Evolutionary conservation across 441 rosid species (phyloP).

Genomic region (Pelargonium australe): DNA sequence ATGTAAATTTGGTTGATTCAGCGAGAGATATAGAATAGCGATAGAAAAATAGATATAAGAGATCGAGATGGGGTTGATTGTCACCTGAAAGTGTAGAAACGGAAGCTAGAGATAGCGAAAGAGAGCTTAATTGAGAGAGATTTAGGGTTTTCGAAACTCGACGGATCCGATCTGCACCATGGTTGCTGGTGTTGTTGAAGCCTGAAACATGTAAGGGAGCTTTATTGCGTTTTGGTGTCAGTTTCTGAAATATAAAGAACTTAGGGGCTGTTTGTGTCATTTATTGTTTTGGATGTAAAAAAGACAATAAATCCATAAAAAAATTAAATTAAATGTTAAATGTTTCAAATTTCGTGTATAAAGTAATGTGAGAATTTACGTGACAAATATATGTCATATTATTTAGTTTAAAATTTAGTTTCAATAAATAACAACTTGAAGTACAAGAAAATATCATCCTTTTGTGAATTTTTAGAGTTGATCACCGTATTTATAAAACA

Average conservation of each 20-base stretch:
- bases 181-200: conserved; percentile 3
- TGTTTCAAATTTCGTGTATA: too few relatives aligned
- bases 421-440: too few relatives aligned
- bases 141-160: conserved; percentile 2
- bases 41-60: not conserved
- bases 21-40: not conserved
- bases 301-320: too few relatives aligned
- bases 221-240: not conserved
- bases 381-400: too few relatives aligned
- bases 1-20: not conserved
- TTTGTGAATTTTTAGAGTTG: too few relatives aligned
- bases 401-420: too few relatives aligned
- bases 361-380: too few relatives aligned
- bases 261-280: not conserved
- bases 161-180: not conserved
- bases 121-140: not conserved
- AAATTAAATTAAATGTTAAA: too few relatives aligned
- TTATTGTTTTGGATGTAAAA: not conserved
- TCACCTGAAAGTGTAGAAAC: not conserved
- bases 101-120: conserved; percentile 1
- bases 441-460: too few relatives aligned
- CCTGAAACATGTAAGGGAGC: not conserved
- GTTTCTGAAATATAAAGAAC: not conserved
- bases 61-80: not conserved
- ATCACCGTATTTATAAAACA: too few relatives aligned